Evolutionary conservation across 306 rosid genomes (phyloP).

Genomic region (Acacia crassicarpa): DNA sequence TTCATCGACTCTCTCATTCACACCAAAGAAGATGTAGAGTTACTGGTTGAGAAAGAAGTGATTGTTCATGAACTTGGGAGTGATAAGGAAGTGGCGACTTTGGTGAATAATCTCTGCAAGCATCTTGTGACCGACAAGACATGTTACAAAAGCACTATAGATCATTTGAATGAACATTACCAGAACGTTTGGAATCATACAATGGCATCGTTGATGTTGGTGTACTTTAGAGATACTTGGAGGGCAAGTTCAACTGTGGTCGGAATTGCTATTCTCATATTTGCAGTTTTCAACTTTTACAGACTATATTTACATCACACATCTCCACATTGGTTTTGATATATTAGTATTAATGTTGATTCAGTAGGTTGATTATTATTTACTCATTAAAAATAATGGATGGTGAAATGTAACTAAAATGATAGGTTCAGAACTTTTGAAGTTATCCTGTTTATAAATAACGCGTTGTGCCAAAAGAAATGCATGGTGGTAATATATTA

Average conservation of each 20-base stretch:
- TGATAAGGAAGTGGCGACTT: background rate
- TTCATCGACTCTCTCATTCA: background rate
- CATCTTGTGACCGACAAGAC: background rate
- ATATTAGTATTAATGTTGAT: background rate
- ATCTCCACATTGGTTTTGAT: background rate
- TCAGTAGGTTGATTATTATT: background rate
- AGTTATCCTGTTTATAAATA: background rate
- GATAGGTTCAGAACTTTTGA: background rate
- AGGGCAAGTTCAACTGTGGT: background rate
- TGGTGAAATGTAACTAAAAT: background rate
- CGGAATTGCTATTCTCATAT: background rate
- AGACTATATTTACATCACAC: background rate
- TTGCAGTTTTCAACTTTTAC: background rate
- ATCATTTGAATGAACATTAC: conserved; percentile 24
- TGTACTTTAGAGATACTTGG: background rate
- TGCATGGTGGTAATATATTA: background rate
- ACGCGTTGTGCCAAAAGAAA: background rate
- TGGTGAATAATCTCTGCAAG: background rate
- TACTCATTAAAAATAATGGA: background rate
- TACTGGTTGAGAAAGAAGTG: background rate
- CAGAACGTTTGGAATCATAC: conserved; percentile 7
- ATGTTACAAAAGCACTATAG: background rate
- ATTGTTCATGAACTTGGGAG: background rate
- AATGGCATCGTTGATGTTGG: background rate
- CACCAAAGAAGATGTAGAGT: background rate